Evolutionary conservation across 2,329 filamentous ascomycete species (phyloP).

Genomic region (Incumbomyces lentus): DNA sequence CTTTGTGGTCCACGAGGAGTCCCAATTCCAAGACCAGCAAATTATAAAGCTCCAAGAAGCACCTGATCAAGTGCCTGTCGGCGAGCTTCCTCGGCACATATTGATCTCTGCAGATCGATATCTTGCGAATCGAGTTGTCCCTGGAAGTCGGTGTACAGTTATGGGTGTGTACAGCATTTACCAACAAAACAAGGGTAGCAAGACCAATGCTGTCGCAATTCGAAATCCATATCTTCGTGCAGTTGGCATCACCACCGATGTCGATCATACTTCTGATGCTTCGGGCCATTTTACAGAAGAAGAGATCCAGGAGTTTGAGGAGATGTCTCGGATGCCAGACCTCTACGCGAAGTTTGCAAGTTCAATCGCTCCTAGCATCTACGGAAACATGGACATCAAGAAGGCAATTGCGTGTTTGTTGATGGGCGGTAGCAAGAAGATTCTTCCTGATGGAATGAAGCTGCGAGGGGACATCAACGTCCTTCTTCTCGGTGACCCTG

Average conservation of each 20-base stretch:
- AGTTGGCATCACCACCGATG: conserved; percentile 81
- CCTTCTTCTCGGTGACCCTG: conserved; percentile 87
- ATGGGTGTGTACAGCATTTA: conserved; percentile 99
- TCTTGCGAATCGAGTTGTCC: conserved; percentile 88
- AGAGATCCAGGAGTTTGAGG: conserved; percentile 90
- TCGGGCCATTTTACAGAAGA: conserved; percentile 79
- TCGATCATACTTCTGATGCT: conserved; percentile 81
- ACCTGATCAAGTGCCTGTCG: conserved; percentile 92
- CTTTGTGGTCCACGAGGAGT: conserved; percentile 89
- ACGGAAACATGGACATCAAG: conserved; percentile 92
- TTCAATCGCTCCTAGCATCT: conserved; percentile 95
- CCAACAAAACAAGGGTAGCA: conserved; percentile 72
- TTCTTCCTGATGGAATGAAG: conserved; percentile 94
- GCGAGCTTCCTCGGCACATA: conserved; percentile 88
- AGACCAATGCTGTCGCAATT: conserved; percentile 74
- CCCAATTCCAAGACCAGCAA: conserved; percentile 91
- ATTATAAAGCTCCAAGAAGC: conserved; percentile 97
- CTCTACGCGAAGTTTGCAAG: conserved; percentile 84
- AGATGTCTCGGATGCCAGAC: conserved; percentile 81
- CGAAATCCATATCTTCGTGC: conserved; percentile 89
- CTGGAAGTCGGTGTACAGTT: conserved; percentile 84
- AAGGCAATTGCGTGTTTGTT: conserved; percentile 91
- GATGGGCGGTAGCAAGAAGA: conserved; percentile 93
- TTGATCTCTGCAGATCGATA: conserved; percentile 95
- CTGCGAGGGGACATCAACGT: conserved; percentile 97